Conservation (phyloP, 2,329 filamentous ascomycete genomes). For the Metarhizium sp. region DNA sequence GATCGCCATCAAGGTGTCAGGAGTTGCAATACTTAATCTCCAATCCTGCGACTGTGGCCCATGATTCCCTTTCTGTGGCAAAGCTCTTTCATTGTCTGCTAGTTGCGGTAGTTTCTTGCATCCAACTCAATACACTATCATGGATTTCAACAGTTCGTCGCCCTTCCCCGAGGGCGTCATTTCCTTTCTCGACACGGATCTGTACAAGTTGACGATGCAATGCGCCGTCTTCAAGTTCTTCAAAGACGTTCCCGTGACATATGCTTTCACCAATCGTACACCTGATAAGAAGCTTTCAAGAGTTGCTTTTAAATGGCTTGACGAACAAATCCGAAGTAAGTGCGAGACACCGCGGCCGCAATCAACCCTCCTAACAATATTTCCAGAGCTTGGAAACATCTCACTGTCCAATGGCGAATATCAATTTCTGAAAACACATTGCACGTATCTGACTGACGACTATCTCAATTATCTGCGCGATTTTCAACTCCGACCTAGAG, state of each 20-base stretch:
- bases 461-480: constrained; percentile 76
- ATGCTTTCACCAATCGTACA: constrained; percentile 91
- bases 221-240: constrained; percentile 92
- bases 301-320: constrained; percentile 75
- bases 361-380: not conserved
- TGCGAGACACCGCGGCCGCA: constrained; percentile 5
- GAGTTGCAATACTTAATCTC: not conserved
- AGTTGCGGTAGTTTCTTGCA: not conserved
- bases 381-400: constrained; percentile 69
- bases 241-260: constrained; percentile 71
- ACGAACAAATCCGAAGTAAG: constrained; percentile 71
- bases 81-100: not conserved
- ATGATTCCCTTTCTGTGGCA: not conserved
- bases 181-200: constrained; percentile 71
- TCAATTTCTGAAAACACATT: constrained; percentile 66
- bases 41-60: not conserved
- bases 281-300: constrained; percentile 85
- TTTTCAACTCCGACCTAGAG: constrained; percentile 71
- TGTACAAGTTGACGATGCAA: constrained; percentile 99
- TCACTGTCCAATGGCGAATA: constrained; percentile 71
- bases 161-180: constrained; percentile 67
- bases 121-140: constrained; percentile 16
- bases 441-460: constrained; percentile 65
- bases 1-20: not conserved
- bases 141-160: constrained; percentile 59